Conservation (phyloP, 257 asterid genomes). For the Datura wrightii region DNA sequence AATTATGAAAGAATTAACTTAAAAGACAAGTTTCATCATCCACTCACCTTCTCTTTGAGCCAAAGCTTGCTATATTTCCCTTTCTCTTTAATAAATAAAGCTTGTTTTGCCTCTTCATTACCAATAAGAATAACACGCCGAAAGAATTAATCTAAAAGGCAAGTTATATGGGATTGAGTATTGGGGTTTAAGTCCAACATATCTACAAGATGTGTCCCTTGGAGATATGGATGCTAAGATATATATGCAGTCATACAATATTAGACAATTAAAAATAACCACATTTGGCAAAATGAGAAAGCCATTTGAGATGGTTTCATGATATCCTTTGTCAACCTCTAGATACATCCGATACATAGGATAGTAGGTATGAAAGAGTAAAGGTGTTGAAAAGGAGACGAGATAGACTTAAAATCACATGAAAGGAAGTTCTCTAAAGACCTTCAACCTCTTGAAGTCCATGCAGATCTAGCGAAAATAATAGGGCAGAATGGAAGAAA, state of each 20-base stretch:
- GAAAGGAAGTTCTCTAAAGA: neutral
- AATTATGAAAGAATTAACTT: neutral
- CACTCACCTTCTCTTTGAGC: neutral
- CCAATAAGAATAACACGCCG: neutral
- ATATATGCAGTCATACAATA: neutral
- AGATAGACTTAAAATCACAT: neutral
- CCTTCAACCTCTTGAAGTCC: neutral
- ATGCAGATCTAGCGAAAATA: neutral
- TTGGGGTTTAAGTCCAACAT: neutral
- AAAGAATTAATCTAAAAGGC: neutral
- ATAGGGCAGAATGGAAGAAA: neutral
- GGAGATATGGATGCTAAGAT: neutral
- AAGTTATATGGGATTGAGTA: neutral
- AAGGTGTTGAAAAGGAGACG: neutral
- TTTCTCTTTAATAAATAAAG: neutral
- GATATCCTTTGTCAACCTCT: neutral
- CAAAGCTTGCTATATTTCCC: neutral
- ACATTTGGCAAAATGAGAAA: neutral
- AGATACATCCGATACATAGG: neutral
- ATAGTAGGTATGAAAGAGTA: neutral
- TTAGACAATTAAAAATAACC: neutral
- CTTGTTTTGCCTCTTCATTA: neutral
- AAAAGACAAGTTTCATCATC: slow-evolving; percentile 22
- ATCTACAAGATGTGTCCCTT: neutral
- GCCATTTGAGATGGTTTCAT: neutral